Evolutionary conservation across 2,329 filamentous ascomycete genomes (phyloP), one percentile per base, ranked within the genome.

Genomic region (Fusarium metavorans): DNA sequence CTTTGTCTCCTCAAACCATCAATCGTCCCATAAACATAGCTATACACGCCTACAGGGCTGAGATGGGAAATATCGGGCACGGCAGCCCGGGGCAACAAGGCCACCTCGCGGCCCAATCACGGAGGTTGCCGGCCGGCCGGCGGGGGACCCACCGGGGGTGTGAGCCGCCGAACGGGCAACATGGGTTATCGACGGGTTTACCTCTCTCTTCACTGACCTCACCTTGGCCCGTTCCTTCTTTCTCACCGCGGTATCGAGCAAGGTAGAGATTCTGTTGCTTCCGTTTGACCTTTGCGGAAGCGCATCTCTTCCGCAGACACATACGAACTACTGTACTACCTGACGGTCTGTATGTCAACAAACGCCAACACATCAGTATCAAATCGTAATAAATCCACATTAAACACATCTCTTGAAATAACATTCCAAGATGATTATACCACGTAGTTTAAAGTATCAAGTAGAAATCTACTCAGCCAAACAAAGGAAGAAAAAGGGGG

Each of bases 51-150:
- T 74, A 65, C 71, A 74, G 45, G 71, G 64, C 71, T 74, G 63
- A 71, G 52, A 57, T 64, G 43, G 34, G 43, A 64, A 74, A 65
- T 68, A 45, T 62, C 59, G 56, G 67, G 45, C 60, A 60, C 68
- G 61, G 71, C 50, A 64, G 27, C 67, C 67, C 54, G 32, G 60
- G 63, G 54, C 60, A 68, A 48, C 67, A 67, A 25, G 60, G 14
- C 23, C 37, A 14, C 39, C 37, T 13, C 45, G 64, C 73, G 57
- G 61, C 50, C 76, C 76, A 78, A 78, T 78, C 71, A 78, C 76
- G 75, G 76, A 67, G 67, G 67, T 50, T 76, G 45, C 73, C 71
- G 70, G 71, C 71, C 67, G 69, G 64, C 27, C 68, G 69, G 66
- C 70, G 64, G 72, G 48, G 69, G 45, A 62, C 70, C 76, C 48